Evolutionary conservation across 108 stramenopile species (phyloP), one percentile per base, ranked within the genome.

Genomic region (Discostella stelligeroides): DNA sequence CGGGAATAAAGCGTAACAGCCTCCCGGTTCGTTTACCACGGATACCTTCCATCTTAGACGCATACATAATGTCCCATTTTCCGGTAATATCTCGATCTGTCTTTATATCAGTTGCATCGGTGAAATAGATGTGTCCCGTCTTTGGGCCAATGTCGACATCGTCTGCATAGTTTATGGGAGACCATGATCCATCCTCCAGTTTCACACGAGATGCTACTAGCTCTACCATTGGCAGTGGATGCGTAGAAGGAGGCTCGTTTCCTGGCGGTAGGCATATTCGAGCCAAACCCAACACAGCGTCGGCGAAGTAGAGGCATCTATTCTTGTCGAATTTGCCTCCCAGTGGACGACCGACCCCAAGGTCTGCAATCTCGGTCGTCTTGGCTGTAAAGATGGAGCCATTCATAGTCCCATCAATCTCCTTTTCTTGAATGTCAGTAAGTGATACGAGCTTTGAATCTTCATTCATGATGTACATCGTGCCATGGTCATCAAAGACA

Each of bases 251-350:
- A 3, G 46, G 10, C 1, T 18, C 49, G 1, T 18, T 7, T 1
- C 0, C 67, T 5, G 23, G 41, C 13, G 53, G 45, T 46, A 76
- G 53, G 38, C 71, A 70, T 7, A 91, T 64, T 20, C 90, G 80
- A 17, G 73, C 69, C 53, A 91, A 57, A 0, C 90, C 90, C 29
- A 87, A 42, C 9, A 82, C 42, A 24, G 77, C 68, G 80, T 91
- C 90, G 17, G 85, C 84, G 63, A 87, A 73, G 43, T 91, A 91
- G n/a, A 91, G 72, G 13, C 86, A 87, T n/a, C 70, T 76, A 2
- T 75, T 39, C 37, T 24, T 21, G 65, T 71, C 76, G 68, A 88
- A 91, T 50, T 81, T 79, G 23, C 81, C 90, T 10, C 86, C 86
- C 13, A 91, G 51, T 0, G 87, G 83, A 39, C 84, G 70, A 6